Conservation (phyloP, 2,329 filamentous ascomycete species). For the Sphaerulina musiva region DNA sequence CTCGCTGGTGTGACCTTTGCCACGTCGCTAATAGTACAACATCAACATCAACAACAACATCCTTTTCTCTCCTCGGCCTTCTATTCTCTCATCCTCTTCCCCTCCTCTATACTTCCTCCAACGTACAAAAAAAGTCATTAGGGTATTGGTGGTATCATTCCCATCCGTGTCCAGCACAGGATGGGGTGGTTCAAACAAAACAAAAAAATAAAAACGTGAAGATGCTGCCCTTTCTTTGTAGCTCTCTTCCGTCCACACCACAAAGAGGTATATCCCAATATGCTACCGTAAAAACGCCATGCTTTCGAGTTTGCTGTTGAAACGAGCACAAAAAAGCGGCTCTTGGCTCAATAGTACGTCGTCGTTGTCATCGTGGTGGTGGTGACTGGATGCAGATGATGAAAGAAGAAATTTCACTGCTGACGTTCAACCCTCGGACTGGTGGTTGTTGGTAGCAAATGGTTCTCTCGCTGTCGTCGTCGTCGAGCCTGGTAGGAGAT, state of each 20-base stretch:
- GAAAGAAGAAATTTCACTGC: not conserved
- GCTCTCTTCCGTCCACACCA: not conserved
- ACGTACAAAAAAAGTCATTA: constrained; percentile 11
- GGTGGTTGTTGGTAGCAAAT: not conserved
- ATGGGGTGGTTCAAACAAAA: constrained; percentile 2
- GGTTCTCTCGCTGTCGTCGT: constrained; percentile 10
- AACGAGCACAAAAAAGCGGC: not conserved
- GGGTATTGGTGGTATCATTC: constrained; percentile 10
- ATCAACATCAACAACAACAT: too few relatives aligned
- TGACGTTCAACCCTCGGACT: not conserved
- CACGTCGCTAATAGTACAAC: too few relatives aligned
- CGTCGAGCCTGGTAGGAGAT: constrained; percentile 10
- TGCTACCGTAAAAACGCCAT: constrained; percentile 1
- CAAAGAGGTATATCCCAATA: constrained; percentile 2
- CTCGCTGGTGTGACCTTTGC: too few relatives aligned
- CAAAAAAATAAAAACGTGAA: not conserved
- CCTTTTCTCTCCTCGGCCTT: too few relatives aligned
- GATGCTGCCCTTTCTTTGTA: constrained; percentile 2
- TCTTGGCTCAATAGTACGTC: not conserved
- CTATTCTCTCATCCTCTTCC: too few relatives aligned
- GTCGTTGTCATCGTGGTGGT: too few relatives aligned
- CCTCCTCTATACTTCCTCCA: too few relatives aligned
- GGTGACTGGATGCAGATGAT: not conserved
- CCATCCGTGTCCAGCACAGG: constrained; percentile 11
- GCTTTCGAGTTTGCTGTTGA: not conserved